Percentiles rank a stretch among this genome's conserved stretches.
Evolutionary conservation across 2,329 filamentous ascomycete genomes (phyloP).

Genomic region (Rhexocercosporidium sp.): DNA sequence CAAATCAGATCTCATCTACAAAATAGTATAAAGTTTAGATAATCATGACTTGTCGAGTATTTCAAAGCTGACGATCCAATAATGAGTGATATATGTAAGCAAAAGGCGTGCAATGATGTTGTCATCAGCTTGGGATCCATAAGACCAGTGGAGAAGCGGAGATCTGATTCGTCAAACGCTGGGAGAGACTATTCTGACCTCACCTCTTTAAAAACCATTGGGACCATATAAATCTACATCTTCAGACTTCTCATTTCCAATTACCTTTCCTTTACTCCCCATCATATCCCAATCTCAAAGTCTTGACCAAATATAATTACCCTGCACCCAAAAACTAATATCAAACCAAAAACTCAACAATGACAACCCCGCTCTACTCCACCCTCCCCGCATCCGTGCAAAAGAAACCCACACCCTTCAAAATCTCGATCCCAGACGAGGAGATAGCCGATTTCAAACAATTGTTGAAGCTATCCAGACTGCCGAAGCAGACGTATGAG

Average conservation of each 20-base stretch:
- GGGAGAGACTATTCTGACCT: background rate
- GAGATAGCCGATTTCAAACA: slow-evolving; percentile 9
- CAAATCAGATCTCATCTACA: too few relatives aligned
- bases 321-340: too few relatives aligned
- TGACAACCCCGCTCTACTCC: background rate
- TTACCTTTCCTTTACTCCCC: too few relatives aligned
- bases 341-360: background rate
- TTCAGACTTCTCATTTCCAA: too few relatives aligned
- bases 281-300: too few relatives aligned
- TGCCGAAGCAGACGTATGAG: slow-evolving; percentile 27
- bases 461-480: slow-evolving; percentile 19
- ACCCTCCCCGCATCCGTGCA: background rate
- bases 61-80: background rate
- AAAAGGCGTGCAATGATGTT: slow-evolving; percentile 1
- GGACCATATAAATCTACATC: background rate
- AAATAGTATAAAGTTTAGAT: too few relatives aligned
- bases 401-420: slow-evolving; percentile 6
- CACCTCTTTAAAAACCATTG: background rate
- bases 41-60: too few relatives aligned
- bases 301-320: too few relatives aligned
- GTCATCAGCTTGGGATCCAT: background rate
- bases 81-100: background rate
- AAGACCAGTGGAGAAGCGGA: background rate
- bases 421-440: slow-evolving; percentile 1
- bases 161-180: background rate